phyloP scores from a whole-genome alignment of 805 yeast species.

The Saccharomycopsis amapae region DNA sequence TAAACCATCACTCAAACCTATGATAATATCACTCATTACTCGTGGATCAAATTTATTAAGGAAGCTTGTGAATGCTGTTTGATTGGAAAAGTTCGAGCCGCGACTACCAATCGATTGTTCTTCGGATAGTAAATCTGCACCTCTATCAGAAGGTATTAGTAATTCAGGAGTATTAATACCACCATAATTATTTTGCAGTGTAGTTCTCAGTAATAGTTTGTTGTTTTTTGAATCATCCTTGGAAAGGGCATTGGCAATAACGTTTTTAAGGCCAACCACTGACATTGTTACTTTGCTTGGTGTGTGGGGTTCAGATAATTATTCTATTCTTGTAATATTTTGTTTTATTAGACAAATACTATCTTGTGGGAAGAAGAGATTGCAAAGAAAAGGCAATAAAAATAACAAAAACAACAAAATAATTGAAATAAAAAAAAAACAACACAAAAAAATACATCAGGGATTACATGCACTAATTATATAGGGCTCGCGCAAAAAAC shows the following conservation, averaged over 20 bases:
- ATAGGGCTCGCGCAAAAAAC: too few species aligned
- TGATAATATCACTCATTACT: conserved; percentile 86
- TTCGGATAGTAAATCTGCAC: conserved; percentile 1
- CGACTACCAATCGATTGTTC: conserved; percentile 4
- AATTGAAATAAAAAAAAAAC: too few species aligned
- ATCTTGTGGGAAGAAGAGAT: too few species aligned
- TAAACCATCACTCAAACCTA: conserved; percentile 91
- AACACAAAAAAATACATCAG: too few species aligned
- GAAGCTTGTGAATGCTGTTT: conserved; percentile 25
- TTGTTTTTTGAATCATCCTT: neutral
- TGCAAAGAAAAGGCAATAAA: too few species aligned
- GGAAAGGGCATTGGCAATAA: conserved; percentile 8
- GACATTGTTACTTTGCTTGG: conserved; percentile 11
- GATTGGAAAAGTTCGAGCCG: neutral
- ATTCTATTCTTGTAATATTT: too few species aligned
- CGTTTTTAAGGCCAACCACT: conserved; percentile 18
- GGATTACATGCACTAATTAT: too few species aligned
- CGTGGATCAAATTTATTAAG: conserved; percentile 72
- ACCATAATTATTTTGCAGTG: too few species aligned
- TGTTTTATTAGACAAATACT: too few species aligned
- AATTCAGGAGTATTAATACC: too few species aligned
- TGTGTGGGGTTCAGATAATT: too few species aligned
- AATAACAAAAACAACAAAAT: too few species aligned
- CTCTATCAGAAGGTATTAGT: conserved; percentile 7
- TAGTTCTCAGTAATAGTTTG: neutral